phyloP scores from a whole-genome alignment of 2,329 filamentous ascomycete species.

The Cladophialophora carrionii region DNA sequence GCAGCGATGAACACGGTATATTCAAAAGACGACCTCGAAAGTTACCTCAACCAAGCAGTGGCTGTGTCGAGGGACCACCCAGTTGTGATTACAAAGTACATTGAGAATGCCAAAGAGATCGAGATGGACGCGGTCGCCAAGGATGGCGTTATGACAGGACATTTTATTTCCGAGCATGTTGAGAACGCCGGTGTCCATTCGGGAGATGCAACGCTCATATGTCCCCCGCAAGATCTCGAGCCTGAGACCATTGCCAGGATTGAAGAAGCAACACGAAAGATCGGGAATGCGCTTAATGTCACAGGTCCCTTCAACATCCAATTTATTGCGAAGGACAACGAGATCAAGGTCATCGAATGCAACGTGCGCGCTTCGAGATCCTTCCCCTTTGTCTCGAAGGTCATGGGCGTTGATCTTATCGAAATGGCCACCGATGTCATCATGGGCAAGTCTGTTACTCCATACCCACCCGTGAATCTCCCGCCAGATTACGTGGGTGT shows the following conservation, averaged over 20 bases:
- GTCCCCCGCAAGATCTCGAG: conserved; percentile 91
- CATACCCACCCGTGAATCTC: conserved; percentile 78
- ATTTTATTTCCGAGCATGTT: conserved; percentile 98
- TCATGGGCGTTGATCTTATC: conserved; percentile 96
- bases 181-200: conserved; percentile 99
- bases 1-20: conserved; percentile 99
- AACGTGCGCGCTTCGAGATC: conserved; percentile 95
- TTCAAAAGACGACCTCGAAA: conserved; percentile 87
- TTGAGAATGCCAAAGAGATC: conserved; percentile 98
- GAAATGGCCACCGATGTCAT: conserved; percentile 99
- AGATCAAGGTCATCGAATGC: conserved; percentile 99
- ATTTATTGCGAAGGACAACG: conserved; percentile 99
- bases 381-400: conserved; percentile 98
- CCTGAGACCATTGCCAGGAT: conserved; percentile 86
- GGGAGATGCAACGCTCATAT: conserved; percentile 91
- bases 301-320: conserved; percentile 99
- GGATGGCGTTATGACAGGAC: conserved; percentile 85
- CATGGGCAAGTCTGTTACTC: conserved; percentile 77
- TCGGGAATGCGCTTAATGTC: conserved; percentile 88
- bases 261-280: conserved; percentile 93
- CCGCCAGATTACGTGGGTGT: conserved; percentile 85
- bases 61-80: conserved; percentile 95
- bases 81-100: conserved; percentile 99
- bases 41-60: conserved; percentile 84
- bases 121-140: conserved; percentile 98